Base-by-base conservation (phyloP, 495 filamentous ascomycete genomes). In the Penicillium mononematosum region DNA sequence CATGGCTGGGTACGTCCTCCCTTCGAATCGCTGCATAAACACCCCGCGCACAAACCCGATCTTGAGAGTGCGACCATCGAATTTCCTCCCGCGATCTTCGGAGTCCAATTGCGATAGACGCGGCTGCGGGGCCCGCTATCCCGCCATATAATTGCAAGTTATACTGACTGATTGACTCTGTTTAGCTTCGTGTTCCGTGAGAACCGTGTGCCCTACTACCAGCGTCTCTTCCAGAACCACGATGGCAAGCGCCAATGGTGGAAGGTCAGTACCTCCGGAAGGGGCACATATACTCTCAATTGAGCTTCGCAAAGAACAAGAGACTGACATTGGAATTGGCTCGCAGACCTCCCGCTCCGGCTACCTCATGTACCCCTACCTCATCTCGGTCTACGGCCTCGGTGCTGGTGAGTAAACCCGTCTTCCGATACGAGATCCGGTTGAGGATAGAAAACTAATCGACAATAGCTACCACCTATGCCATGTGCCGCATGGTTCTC, bases 201-300 rank as follows among this genome's bases (percentile, higher is more conserved):
- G 71, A 96, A 96, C 84, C 85, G 84, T 71, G 92, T 96, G 67
- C 89, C 86, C 34, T 74, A 87, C 71, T 88, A 90, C 76, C 92
- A 96, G 82, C 80, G 84, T 60, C 74, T 88, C 44, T 93, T 91
- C 80, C 91, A 96, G 78, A 77, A 81, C 47, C 84, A 92, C 64
- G 88, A 90, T 74, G 86, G 90, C 68, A 78, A 85, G 64, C 85
- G 92, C 70, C 78, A 91, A 74, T 96, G 91, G 91, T 83, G 82
- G 72, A 91, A 95, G 79, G 92, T 96, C 73, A 76, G 88, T 84
- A 19, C 50, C 43, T 42, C 45, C 52, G 44, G 44, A n/a, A 47
- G 38, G 45, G 17, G 16, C 36, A 31, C 41, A 27, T 20, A 34
- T 53, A 19, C 38, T 38, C 24, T 34, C 25, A 57, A 50, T 50